Percentiles rank a stretch among this genome's conserved stretches.
Evolutionary conservation across 805 yeast genomes (phyloP).

Genomic region (Nakazawaea wickerhamii): DNA sequence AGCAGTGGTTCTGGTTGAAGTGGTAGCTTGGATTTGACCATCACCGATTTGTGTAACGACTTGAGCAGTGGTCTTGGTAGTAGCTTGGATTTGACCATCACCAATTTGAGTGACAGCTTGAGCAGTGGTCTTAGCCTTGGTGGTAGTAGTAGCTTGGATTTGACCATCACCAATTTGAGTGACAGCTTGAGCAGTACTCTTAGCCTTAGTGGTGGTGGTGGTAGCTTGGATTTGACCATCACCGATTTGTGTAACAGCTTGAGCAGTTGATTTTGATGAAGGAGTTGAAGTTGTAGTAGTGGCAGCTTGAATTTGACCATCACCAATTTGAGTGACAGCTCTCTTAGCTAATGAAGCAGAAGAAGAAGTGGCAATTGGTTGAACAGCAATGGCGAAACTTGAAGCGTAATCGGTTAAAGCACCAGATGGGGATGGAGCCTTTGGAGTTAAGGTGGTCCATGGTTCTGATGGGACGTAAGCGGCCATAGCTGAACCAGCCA

Average conservation of each 20-base stretch:
- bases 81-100: slow-evolving; percentile 41
- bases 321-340: slow-evolving; percentile 52
- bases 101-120: slow-evolving; percentile 29
- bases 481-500: slow-evolving; percentile 46
- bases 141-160: slow-evolving; percentile 44
- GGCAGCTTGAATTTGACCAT: slow-evolving; percentile 56
- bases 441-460: slow-evolving; percentile 71
- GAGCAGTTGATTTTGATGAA: slow-evolving; percentile 20
- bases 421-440: slow-evolving; percentile 43
- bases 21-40: slow-evolving; percentile 40
- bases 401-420: slow-evolving; percentile 51
- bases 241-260: slow-evolving; percentile 35
- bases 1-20: slow-evolving; percentile 19
- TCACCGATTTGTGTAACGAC: slow-evolving; percentile 43
- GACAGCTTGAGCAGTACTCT: no score
- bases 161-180: slow-evolving; percentile 62
- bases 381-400: slow-evolving; percentile 65
- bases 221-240: slow-evolving; percentile 28
- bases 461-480: slow-evolving; percentile 64
- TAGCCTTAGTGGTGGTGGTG: slow-evolving; percentile 28
- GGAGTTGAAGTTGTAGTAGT: slow-evolving; percentile 30
- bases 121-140: slow-evolving; percentile 30
- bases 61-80: slow-evolving; percentile 25
- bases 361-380: slow-evolving; percentile 38
- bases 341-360: slow-evolving; percentile 26